Percentiles rank a stretch among this genome's conserved stretches.
Evolutionary conservation across 1,139 yeast genomes (phyloP).

Genomic region (Pneumocystis oryctolagi): DNA sequence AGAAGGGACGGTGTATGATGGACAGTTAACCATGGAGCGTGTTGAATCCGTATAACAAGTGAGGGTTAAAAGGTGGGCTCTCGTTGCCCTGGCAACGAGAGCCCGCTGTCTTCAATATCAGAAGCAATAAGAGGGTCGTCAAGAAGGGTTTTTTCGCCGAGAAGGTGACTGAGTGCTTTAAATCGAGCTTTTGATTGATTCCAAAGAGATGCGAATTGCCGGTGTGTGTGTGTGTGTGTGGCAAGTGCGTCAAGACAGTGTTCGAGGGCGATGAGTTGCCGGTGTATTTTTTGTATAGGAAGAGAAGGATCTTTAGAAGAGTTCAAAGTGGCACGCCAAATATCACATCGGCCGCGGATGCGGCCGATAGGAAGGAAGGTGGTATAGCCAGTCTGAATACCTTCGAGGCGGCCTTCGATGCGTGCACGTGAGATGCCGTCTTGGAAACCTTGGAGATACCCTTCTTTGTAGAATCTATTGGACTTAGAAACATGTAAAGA

Average conservation of each 20-base stretch:
- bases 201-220: neutral
- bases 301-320: conserved; percentile 3
- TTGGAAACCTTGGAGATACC: conserved; percentile 36
- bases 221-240: neutral
- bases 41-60: neutral
- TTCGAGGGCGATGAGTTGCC: neutral
- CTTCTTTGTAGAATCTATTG: conserved; percentile 41
- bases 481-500: neutral
- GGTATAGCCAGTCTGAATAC: conserved; percentile 67
- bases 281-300: conserved; percentile 7
- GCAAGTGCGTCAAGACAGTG: neutral
- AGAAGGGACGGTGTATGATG: neutral
- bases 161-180: neutral
- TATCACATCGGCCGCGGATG: conserved; percentile 34
- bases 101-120: neutral
- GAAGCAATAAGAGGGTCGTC: neutral
- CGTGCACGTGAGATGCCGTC: conserved; percentile 43
- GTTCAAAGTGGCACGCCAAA: conserved; percentile 19
- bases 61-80: no score
- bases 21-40: neutral
- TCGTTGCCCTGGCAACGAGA: neutral
- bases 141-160: neutral
- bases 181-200: neutral
- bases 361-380: conserved; percentile 51
- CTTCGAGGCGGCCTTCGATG: conserved; percentile 61